Conservation (phyloP, 176 grass and related monocot genomes). For the Aegilops sharonensis region DNA sequence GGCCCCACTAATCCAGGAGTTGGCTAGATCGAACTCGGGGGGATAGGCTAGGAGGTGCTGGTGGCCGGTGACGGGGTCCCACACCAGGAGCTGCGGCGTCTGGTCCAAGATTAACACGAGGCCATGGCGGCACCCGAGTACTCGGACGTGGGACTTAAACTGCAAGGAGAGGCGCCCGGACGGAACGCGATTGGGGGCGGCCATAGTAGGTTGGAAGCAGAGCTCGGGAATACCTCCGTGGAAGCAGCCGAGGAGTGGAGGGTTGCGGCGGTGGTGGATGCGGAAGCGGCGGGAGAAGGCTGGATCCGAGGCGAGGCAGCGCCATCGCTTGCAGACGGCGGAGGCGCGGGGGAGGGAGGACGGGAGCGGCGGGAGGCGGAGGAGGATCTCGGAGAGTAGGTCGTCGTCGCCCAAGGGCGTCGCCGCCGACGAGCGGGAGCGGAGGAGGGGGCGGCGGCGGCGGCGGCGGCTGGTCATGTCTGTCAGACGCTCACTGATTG, state of each 20-base stretch:
- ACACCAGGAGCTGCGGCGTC: no score
- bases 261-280: not conserved
- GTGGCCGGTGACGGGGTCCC: no score
- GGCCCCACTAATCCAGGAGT: no score
- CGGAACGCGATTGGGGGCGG: not conserved
- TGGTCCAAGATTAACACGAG: not conserved
- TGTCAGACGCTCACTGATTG: no score
- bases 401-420: no score
- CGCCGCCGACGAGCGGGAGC: no score
- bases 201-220: not conserved
- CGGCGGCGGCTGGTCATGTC: no score
- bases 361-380: no score
- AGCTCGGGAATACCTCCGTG: not conserved
- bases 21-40: no score
- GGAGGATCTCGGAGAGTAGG: no score
- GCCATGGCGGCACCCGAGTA: not conserved
- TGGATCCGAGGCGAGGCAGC: not conserved
- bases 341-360: not conserved
- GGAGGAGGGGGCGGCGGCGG: no score
- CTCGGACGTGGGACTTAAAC: not conserved
- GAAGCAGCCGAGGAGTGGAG: not conserved
- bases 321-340: not conserved
- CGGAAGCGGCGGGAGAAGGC: not conserved
- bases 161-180: not conserved
- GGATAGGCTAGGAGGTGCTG: no score